These are phyloP conservation scores for Tuctoria greenei DNA, from an alignment of 176 grass and related monocot species.

Conservation along the genomic window DNA sequence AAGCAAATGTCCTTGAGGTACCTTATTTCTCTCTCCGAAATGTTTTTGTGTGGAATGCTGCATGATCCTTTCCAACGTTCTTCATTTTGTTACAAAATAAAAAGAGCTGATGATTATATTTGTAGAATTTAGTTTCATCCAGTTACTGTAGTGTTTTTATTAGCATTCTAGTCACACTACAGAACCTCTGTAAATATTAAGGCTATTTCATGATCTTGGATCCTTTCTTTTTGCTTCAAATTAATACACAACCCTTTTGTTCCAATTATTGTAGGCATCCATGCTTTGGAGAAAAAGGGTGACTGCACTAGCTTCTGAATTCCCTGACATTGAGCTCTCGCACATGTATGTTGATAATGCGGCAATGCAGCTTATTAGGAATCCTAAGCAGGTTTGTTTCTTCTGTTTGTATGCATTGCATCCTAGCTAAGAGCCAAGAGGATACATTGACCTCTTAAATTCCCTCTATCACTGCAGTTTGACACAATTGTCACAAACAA, in stretches of 20 bases:
- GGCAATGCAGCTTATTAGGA: conserved; percentile 94
- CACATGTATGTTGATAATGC: conserved; percentile 99
- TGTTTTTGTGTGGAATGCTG: conserved; percentile 16
- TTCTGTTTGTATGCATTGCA: not conserved
- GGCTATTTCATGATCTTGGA: not conserved
- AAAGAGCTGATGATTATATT: not conserved
- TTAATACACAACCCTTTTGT: not conserved
- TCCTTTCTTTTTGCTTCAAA: not conserved
- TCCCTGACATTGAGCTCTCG: conserved; percentile 71
- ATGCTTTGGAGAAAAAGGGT: conserved; percentile 93
- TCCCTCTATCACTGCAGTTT: conserved; percentile 56
- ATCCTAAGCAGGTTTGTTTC: conserved; percentile 83
- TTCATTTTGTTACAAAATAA: not conserved
- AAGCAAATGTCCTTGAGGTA: conserved; percentile 96
- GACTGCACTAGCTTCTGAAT: conserved; percentile 62
- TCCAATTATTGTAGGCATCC: conserved; percentile 62
- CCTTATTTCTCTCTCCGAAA: conserved; percentile 5
- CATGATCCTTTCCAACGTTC: not conserved
- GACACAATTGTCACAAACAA: conserved; percentile 97
- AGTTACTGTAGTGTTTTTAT: not conserved
- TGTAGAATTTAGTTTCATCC: conserved; percentile 3
- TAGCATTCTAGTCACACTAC: not conserved
- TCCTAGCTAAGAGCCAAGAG: not conserved
- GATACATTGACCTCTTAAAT: conserved; percentile 35
- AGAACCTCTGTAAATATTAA: not conserved